Evolutionary conservation across 225 moss, liverwort and hornwort species (phyloP), one percentile per base, ranked within the genome.

Genomic region (Physcomitrium patens): DNA sequence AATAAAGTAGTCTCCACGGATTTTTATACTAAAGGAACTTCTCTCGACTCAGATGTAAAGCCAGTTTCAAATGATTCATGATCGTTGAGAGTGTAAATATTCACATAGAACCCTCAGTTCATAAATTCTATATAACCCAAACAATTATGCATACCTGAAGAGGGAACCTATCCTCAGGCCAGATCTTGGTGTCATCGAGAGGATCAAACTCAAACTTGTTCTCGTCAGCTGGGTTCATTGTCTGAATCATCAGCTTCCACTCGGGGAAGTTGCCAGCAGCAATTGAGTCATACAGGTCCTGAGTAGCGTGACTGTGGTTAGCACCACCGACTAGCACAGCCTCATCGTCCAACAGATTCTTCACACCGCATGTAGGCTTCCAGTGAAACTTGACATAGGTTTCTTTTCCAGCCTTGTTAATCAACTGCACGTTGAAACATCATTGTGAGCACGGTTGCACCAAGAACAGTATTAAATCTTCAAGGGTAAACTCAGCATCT

Each of bases 351-450:
- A 89, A 49, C 61, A 93, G 48, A 41, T 75, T 86, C 80, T 89
- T 89, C n/a, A 91, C 83, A 31, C 93, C 93, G 65, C 91, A 91
- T 3, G 91, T 91, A 10, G 93, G 91, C 62, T 87, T 89, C 93
- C 91, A 91, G 80, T 91, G 93, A 48, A 88, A 93, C 63, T 93
- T 93, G 27, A 91, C 91, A 9, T 69, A 89, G 3, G 91, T 91
- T 54, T 87, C 89, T 74, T 81, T 93, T 0, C 93, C 93, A 7
- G 67, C 91, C 76, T 81, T 92, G 37, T 85, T 93, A 51, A 93
- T 89, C 27, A 91, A 67, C 85, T 83, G 61, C 79, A 83, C 26
- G 9, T 6, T 55, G 10, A 73, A 23, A 43, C 10, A 24, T 15
- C 60, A 12, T 12, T 26, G 14, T 79, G 10, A 79, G 60, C 48